These are phyloP conservation scores for Serpula lacrymans DNA, from an alignment of 768 basidiomycete genomes.

Conservation along the genomic window DNA sequence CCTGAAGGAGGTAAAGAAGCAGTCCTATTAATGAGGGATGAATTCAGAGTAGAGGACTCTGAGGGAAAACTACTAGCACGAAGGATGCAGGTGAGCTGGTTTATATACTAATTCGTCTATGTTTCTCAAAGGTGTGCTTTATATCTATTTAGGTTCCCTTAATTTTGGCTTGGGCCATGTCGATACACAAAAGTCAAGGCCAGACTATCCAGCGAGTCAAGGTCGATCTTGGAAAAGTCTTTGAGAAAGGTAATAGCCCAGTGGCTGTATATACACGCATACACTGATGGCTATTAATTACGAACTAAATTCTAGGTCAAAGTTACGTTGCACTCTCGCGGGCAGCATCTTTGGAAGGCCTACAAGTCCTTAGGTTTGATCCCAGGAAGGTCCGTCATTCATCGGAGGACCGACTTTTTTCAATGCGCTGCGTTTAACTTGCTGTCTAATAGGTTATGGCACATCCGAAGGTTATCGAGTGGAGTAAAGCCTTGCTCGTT, in stretches of 20 bases:
- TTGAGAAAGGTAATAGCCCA: slow-evolving; percentile 56
- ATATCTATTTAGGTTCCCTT: slow-evolving; percentile 52
- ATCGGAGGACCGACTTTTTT: background rate
- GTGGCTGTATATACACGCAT: background rate
- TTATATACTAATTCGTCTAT: no score
- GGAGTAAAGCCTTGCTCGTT: slow-evolving; percentile 35
- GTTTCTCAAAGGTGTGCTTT: background rate
- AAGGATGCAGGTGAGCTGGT: slow-evolving; percentile 36
- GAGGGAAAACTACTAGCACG: slow-evolving; percentile 48
- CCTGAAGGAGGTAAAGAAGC: slow-evolving; percentile 38
- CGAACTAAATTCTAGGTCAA: slow-evolving; percentile 32
- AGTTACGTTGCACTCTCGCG: slow-evolving; percentile 51
- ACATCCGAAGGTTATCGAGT: slow-evolving; percentile 42
- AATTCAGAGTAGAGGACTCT: slow-evolving; percentile 50
- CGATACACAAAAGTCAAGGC: slow-evolving; percentile 77
- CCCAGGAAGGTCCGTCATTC: slow-evolving; percentile 41
- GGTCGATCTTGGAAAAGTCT: slow-evolving; percentile 63
- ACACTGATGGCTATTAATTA: background rate
- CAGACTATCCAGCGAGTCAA: slow-evolving; percentile 67
- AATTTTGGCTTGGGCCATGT: slow-evolving; percentile 75
- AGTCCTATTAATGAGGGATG: slow-evolving; percentile 48
- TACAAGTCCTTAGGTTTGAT: slow-evolving; percentile 53
- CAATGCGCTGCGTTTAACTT: background rate
- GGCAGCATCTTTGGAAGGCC: slow-evolving; percentile 49
- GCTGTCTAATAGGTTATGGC: slow-evolving; percentile 33